A percentile compares a stretch with the other conserved stretches of the same genome.
phyloP scores from a whole-genome alignment of 2,329 filamentous ascomycete species.

The Pseudopyrenochaeta lycopersici region DNA sequence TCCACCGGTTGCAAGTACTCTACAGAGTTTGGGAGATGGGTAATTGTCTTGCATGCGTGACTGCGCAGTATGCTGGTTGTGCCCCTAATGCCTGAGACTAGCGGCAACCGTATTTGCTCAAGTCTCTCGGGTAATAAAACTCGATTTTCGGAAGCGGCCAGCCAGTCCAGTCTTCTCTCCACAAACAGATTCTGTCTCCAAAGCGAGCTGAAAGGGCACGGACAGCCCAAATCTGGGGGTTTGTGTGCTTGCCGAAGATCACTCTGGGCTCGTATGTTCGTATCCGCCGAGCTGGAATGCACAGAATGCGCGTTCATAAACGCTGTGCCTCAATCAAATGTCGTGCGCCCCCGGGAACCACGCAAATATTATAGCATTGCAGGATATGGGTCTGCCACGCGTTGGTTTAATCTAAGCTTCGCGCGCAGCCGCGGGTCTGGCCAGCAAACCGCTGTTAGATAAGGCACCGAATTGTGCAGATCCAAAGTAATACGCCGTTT shows the following conservation, averaged over 20 bases:
- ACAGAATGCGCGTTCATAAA: not conserved
- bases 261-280: not conserved
- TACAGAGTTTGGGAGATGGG: too few relatives aligned
- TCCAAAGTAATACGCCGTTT: slow-evolving; percentile 22
- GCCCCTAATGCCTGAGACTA: not conserved
- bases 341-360: not conserved
- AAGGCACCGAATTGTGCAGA: slow-evolving; percentile 28
- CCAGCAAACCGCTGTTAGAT: slow-evolving; percentile 20
- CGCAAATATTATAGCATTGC: slow-evolving; percentile 10
- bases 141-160: not conserved
- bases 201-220: slow-evolving; percentile 9
- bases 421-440: slow-evolving; percentile 20
- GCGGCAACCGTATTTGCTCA: not conserved
- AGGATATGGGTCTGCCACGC: slow-evolving; percentile 23
- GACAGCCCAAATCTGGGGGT: slow-evolving; percentile 4
- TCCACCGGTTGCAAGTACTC: not conserved
- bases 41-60: too few relatives aligned
- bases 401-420: slow-evolving; percentile 14
- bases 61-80: too few relatives aligned
- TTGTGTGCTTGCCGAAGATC: slow-evolving; percentile 4
- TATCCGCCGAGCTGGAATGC: slow-evolving; percentile 1
- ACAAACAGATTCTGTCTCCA: too few relatives aligned
- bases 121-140: not conserved
- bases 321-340: not conserved
- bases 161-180: too few relatives aligned